phyloP scores from a whole-genome alignment of 1,139 yeast species.

The Yamadazyma triangularis region DNA sequence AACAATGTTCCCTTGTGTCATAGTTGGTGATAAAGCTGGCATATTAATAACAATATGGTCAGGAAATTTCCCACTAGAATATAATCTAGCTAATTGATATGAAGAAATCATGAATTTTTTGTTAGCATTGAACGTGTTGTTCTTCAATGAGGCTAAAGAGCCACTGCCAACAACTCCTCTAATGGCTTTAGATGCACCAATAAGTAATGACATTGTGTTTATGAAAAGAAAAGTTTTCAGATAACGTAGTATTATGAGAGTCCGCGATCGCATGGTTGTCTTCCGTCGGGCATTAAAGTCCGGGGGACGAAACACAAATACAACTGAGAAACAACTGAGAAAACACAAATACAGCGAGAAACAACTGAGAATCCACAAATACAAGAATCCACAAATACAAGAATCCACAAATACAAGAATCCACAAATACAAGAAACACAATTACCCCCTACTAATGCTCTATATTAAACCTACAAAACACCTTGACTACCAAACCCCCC shows the following conservation, averaged over 20 bases:
- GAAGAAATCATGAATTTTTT: slow-evolving; percentile 11
- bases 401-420: too few species aligned
- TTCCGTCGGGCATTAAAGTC: neutral
- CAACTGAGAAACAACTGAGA: too few species aligned
- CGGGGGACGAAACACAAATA: too few species aligned
- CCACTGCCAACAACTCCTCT: neutral
- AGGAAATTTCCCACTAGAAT: slow-evolving; percentile 47
- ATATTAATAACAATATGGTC: slow-evolving; percentile 69
- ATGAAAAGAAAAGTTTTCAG: neutral
- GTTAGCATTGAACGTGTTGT: slow-evolving; percentile 5
- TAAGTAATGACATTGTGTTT: slow-evolving; percentile 5
- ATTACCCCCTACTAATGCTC: too few species aligned
- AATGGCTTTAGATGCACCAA: slow-evolving; percentile 9
- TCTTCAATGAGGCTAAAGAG: slow-evolving; percentile 5
- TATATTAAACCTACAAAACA: neutral
- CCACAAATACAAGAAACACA: too few species aligned
- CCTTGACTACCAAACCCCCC: slow-evolving; percentile 3
- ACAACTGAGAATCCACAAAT: too few species aligned
- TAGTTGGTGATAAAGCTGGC: slow-evolving; percentile 97
- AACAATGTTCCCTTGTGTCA: slow-evolving; percentile 92
- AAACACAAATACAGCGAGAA: too few species aligned
- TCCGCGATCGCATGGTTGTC: neutral
- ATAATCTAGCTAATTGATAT: slow-evolving; percentile 24
- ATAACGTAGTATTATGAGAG: neutral
- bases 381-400: too few species aligned